Base-by-base conservation (phyloP, 2,329 filamentous ascomycete species). In the Microthyrium microscopicum region DNA sequence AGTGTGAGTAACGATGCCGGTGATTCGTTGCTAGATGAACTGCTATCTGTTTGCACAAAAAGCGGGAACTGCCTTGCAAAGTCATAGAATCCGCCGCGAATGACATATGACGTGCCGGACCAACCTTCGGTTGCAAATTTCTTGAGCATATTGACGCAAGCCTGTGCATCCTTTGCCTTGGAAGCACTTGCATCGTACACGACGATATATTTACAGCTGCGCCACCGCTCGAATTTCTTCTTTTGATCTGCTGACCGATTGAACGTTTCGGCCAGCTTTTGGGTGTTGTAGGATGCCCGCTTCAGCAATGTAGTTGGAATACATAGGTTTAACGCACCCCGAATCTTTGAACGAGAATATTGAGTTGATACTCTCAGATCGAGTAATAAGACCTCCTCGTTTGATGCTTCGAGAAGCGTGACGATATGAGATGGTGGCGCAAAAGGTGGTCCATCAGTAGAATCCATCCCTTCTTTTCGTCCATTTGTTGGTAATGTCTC, bases 231-330 rank as follows among this genome's bases (percentile, higher is more conserved):
- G 46, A 98, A 94, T 38, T 66, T 77, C 7, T 63, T 62, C 42
- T 77, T 74, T 38, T 87, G 76, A 2, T 64, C 56, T 5, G 77
- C 69, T 11, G 68, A 69, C 39, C 81, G 77, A n/a, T n/a, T n/a
- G 49, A 98, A 91, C 0, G 83, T 94, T 40, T 85, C 78, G 42
- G 81, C 73, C 20, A 98, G 62, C 50, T 91, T 94, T 40, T 84
- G 67, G 9, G 92, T 69, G 44, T 87, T 87, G 55, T 91, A 95
- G 0, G 84, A 91, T 1, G 82, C 76, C 31, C 89, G 68, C 55
- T 95, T 95, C 13, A 98, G 58, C 11, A 98, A 60, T 0, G 87
- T 95, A 0, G 89, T 95, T 0, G 89, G 89, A 39, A 95, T 92
- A 49, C 89, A 95, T 4, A 98, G 62, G 49, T 91, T 95, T 20